Conservation (phyloP, 768 basidiomycete species). For the Rhizopogon salebrosus region DNA sequence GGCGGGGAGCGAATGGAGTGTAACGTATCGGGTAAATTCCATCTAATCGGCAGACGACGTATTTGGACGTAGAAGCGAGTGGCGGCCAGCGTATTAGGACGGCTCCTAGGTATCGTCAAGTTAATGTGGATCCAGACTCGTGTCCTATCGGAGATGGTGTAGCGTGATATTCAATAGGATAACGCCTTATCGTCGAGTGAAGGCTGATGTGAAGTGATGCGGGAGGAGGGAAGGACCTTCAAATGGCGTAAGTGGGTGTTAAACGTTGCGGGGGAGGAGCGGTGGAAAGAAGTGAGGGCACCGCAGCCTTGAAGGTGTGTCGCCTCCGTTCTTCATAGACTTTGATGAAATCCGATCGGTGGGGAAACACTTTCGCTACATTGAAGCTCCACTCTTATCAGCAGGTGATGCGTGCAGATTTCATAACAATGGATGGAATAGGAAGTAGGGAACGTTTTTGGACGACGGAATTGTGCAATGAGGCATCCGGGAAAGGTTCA, state of each 20-base stretch:
- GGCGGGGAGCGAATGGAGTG: no score
- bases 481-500: slow-evolving; percentile 12
- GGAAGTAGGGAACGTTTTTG: background rate
- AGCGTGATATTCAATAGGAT: background rate
- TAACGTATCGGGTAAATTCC: no score
- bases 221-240: background rate
- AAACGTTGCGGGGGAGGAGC: background rate
- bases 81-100: no score
- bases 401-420: slow-evolving; percentile 10
- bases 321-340: slow-evolving; percentile 4
- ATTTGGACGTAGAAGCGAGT: no score
- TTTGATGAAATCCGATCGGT: slow-evolving; percentile 5
- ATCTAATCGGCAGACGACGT: no score
- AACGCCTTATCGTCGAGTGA: background rate
- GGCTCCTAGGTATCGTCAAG: no score
- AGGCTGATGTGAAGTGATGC: background rate
- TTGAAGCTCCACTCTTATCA: slow-evolving; percentile 19
- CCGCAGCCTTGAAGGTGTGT: background rate
- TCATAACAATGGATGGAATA: slow-evolving; percentile 6
- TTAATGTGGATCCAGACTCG: background rate
- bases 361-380: slow-evolving; percentile 2
- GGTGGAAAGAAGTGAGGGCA: background rate
- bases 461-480: slow-evolving; percentile 6
- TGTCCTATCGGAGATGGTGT: background rate
- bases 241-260: background rate